phyloP scores from a whole-genome alignment of 352 stramenopile species.

The Globisporangium heterothallicum region DNA sequence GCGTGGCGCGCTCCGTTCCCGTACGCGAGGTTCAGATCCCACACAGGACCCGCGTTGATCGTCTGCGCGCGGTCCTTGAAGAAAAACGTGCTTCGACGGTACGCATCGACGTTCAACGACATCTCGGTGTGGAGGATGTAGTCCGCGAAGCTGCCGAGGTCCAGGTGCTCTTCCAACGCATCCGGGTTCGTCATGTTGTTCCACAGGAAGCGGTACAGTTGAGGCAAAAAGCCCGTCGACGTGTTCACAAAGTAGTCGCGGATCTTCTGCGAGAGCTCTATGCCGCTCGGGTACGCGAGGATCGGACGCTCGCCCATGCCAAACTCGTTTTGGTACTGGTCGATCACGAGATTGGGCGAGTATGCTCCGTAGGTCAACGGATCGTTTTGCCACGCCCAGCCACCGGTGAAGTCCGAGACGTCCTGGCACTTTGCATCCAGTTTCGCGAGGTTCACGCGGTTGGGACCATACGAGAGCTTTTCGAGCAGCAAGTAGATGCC shows the following conservation, averaged over 20 bases:
- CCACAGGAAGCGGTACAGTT: slow-evolving; percentile 64
- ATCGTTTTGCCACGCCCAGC: slow-evolving; percentile 66
- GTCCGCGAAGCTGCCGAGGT: slow-evolving; percentile 67
- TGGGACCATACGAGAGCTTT: slow-evolving; percentile 53
- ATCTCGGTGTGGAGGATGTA: slow-evolving; percentile 81
- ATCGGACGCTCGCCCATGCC: slow-evolving; percentile 65
- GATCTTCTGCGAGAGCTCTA: slow-evolving; percentile 58
- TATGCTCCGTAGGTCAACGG: slow-evolving; percentile 56
- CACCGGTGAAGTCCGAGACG: slow-evolving; percentile 38
- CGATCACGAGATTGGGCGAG: slow-evolving; percentile 72
- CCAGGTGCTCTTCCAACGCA: slow-evolving; percentile 49
- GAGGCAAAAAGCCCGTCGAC: slow-evolving; percentile 46
- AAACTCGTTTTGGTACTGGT: slow-evolving; percentile 78
- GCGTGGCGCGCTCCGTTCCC: slow-evolving; percentile 52
- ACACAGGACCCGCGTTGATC: slow-evolving; percentile 75
- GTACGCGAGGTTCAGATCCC: slow-evolving; percentile 79
- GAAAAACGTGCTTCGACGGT: slow-evolving; percentile 74
- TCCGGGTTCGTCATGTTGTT: slow-evolving; percentile 71
- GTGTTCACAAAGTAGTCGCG: slow-evolving; percentile 71
- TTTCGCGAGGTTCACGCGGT: slow-evolving; percentile 37
- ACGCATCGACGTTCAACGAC: slow-evolving; percentile 77
- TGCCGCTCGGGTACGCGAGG: slow-evolving; percentile 47
- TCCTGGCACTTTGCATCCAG: slow-evolving; percentile 26
- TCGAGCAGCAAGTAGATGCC: slow-evolving; percentile 62
- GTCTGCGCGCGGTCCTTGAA: slow-evolving; percentile 70